Base-by-base conservation (phyloP, 1,284 basidiomycete species). In the Apiotrichum brassicae region DNA sequence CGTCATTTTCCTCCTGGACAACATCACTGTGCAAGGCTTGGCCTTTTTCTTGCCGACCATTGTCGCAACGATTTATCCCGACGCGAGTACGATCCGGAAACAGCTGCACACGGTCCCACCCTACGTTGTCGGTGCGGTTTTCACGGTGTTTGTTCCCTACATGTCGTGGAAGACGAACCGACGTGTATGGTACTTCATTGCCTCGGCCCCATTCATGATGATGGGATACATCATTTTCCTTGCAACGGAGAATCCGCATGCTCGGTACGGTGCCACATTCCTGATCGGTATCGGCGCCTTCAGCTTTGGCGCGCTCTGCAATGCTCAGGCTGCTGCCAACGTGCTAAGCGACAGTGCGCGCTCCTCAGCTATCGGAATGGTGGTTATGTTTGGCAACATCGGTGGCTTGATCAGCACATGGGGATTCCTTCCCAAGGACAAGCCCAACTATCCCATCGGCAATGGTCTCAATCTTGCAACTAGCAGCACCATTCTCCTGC, bases 21-120 rank as follows among this genome's bases (percentile, higher is more conserved):
- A 76, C 62, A 64, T 72, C 34, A 63, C 63, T 6, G 65, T 67
- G 1, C 65, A 69, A 43, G 61, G 66, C 7, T 51, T 66, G 3
- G 67, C 63, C 6, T 65, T 71, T 45, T 73, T 73, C 59, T 46
- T 66, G 3, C 65, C 68, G 0, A 68, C 70, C 3, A 65, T 74
- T 18, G 66, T 75, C 14, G 28, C 49, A 0, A 66, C 62, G 3
- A 66, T 75, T 51, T 76, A 67, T 57, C 74, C 74, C 0, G 52
- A 51, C 9, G 45, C 56, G 23, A 58, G 63, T 0, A 63, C 66
- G 11, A 59, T 75, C 34, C 39, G 62, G 13, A 57, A 68, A 32
- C 73, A 75, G 46, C 62, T 72, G 4, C 58, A 61, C n/a, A 71
- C 68, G 4, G 70, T 73, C 0, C 72, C 70, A 2, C 66, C 67